Conservation (phyloP, 2,329 filamentous ascomycete genomes). For the Verticillium isaacii region DNA sequence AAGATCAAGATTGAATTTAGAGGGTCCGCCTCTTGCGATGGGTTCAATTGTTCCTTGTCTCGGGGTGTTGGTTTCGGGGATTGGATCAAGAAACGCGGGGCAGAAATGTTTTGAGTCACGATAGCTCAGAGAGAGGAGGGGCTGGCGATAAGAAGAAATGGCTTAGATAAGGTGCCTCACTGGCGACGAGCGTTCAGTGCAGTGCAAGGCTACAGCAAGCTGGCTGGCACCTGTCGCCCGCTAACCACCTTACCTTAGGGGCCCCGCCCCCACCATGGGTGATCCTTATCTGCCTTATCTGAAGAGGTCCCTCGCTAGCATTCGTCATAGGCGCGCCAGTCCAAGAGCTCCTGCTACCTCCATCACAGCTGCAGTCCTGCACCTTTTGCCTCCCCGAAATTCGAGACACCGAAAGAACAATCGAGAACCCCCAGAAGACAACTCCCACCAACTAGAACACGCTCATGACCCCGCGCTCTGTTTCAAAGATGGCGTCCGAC, state of each 20-base stretch:
- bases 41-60: not conserved
- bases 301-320: not conserved
- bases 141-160: not conserved
- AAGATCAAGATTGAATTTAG: not conserved
- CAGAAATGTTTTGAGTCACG: not conserved
- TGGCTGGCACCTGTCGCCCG: not conserved
- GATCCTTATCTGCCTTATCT: no score
- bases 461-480: not conserved
- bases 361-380: not conserved
- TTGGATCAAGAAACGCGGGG: not conserved
- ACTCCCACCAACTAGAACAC: not conserved
- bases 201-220: no score
- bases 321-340: constrained; percentile 7
- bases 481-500: constrained; percentile 26
- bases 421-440: not conserved
- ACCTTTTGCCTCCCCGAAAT: not conserved
- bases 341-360: not conserved
- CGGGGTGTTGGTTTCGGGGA: not conserved
- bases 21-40: not conserved
- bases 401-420: not conserved
- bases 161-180: not conserved
- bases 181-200: no score
- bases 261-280: not conserved
- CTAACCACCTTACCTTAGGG: not conserved
- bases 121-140: not conserved